A percentile compares a stretch with the other conserved stretches of the same genome.
Conservation (phyloP, 495 filamentous ascomycete genomes). For the Glonium stellatum region DNA sequence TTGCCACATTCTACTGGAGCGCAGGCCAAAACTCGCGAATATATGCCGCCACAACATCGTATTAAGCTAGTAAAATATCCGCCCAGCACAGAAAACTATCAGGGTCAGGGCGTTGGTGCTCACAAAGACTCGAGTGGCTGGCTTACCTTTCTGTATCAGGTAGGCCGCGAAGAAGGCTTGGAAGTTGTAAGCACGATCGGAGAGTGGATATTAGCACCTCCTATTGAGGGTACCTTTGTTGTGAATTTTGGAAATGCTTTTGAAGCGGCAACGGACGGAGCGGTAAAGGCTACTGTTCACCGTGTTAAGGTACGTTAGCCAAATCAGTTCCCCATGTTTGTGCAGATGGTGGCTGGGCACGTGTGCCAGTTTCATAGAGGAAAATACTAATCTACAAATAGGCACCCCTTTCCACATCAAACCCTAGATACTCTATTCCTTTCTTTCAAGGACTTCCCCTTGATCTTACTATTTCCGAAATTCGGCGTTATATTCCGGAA, state of each 20-base stretch:
- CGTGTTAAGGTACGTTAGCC: slow-evolving; percentile 33
- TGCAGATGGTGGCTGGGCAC: background rate
- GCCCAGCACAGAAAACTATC: slow-evolving; percentile 20
- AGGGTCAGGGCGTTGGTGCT: slow-evolving; percentile 47
- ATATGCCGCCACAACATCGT: slow-evolving; percentile 43
- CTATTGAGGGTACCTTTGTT: slow-evolving; percentile 45
- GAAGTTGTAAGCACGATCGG: slow-evolving; percentile 45
- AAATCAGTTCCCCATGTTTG: background rate
- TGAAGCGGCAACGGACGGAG: slow-evolving; percentile 48
- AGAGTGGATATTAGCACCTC: slow-evolving; percentile 46
- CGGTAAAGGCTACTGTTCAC: slow-evolving; percentile 48
- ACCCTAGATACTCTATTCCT: slow-evolving; percentile 35
- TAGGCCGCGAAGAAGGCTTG: slow-evolving; percentile 42
- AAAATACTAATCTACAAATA: background rate
- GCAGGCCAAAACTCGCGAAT: background rate
- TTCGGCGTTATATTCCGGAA: slow-evolving; percentile 26
- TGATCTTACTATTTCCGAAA: slow-evolving; percentile 30
- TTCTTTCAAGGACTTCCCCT: slow-evolving; percentile 45
- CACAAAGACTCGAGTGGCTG: slow-evolving; percentile 53
- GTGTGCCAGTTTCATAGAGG: background rate
- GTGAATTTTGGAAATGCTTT: slow-evolving; percentile 55
- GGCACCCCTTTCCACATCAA: slow-evolving; percentile 13
- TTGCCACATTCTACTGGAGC: background rate
- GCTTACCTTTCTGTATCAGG: slow-evolving; percentile 51
- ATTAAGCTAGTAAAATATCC: slow-evolving; percentile 50